Percentiles rank a stretch among this genome's conserved stretches.
Conservation (phyloP, 345 rosid genomes). For the Eutrema yunnanense region DNA sequence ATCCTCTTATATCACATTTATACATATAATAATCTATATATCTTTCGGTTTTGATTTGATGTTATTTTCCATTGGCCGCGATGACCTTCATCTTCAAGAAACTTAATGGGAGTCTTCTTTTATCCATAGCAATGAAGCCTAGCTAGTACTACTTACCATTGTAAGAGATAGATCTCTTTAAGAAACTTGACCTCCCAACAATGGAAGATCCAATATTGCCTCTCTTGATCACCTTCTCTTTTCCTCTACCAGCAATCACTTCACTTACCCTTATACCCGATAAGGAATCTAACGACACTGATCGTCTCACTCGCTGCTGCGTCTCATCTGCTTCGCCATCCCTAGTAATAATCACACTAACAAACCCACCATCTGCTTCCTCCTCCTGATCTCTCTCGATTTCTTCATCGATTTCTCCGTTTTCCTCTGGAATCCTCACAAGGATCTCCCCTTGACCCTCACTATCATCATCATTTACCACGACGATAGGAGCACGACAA, state of each 20-base stretch:
- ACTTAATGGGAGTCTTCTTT: neutral
- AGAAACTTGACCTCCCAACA: constrained; percentile 41
- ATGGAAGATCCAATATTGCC: constrained; percentile 35
- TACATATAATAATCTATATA: neutral
- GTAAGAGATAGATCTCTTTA: constrained; percentile 59
- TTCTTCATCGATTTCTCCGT: constrained; percentile 19
- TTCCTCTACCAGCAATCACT: constrained; percentile 14
- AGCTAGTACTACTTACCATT: constrained; percentile 37
- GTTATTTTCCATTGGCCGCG: neutral
- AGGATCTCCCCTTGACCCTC: constrained; percentile 21
- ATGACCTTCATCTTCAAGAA: neutral
- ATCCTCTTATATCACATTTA: neutral
- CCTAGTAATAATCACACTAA: constrained; percentile 9
- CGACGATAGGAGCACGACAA: constrained; percentile 53
- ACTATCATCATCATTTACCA: neutral
- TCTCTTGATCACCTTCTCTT: constrained; percentile 29
- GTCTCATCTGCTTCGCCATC: constrained; percentile 10
- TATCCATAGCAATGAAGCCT: neutral
- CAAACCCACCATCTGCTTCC: constrained; percentile 21
- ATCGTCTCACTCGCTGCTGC: constrained; percentile 52
- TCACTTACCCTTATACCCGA: constrained; percentile 33
- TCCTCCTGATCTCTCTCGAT: constrained; percentile 6
- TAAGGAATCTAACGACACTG: constrained; percentile 61
- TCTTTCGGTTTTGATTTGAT: neutral
- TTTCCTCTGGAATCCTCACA: constrained; percentile 18